Percentiles rank a stretch among this genome's conserved stretches.
Conservation (phyloP, 2,329 filamentous ascomycete genomes). For the Colletotrichum cereale region DNA sequence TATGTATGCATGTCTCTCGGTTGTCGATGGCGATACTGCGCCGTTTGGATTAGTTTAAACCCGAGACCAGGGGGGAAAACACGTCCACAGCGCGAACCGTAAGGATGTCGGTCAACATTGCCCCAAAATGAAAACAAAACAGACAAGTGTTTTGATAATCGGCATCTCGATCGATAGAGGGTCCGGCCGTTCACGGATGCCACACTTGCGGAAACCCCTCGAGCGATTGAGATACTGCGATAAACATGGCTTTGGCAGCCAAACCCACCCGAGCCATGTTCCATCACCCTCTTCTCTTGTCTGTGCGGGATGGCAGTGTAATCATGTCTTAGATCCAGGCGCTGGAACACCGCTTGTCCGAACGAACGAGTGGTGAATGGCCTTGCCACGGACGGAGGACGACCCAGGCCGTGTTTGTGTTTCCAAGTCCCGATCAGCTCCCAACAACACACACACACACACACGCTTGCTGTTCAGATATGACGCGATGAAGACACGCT, state of each 20-base stretch:
- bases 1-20: constrained; percentile 25
- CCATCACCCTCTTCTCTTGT: constrained; percentile 9
- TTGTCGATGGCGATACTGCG: constrained; percentile 7
- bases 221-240: not conserved
- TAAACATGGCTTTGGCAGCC: constrained; percentile 15
- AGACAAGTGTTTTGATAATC: not conserved
- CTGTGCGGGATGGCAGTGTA: constrained; percentile 35
- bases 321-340: constrained; percentile 19
- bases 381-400: constrained; percentile 5
- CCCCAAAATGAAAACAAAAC: not conserved
- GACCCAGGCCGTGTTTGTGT: constrained; percentile 30
- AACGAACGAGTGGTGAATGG: constrained; percentile 27
- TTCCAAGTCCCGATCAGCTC: constrained; percentile 20
- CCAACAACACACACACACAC: constrained; percentile 6
- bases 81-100: constrained; percentile 7
- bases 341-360: constrained; percentile 9
- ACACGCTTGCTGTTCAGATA: not conserved
- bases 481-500: constrained; percentile 20
- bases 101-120: not conserved
- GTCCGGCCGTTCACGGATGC: constrained; percentile 14
- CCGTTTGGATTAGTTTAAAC: constrained; percentile 5
- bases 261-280: constrained; percentile 19
- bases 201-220: constrained; percentile 2
- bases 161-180: constrained; percentile 4
- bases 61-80: not conserved